Evolutionary conservation across 345 rosid species (phyloP).

Genomic region (Pugionium dolabratum): DNA sequence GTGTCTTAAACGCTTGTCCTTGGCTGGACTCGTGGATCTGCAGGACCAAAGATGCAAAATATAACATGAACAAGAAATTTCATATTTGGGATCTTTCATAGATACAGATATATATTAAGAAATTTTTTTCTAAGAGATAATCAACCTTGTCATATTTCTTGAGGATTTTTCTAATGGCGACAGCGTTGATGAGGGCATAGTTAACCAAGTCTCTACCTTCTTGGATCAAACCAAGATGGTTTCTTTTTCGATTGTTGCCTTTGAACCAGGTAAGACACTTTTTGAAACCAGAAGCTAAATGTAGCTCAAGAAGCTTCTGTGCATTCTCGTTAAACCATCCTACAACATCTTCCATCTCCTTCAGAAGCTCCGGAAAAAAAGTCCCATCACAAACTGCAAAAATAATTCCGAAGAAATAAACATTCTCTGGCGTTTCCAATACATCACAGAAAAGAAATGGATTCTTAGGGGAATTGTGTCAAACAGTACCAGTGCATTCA

Average conservation of each 20-base stretch:
- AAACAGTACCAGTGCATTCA: constrained; percentile 57
- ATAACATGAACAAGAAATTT: constrained; percentile 3
- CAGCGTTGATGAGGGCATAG: constrained; percentile 84
- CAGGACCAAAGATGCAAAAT: constrained; percentile 16
- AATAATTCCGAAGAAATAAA: constrained; percentile 42
- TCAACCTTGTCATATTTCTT: constrained; percentile 92
- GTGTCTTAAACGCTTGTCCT: constrained; percentile 91
- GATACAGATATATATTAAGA: not conserved
- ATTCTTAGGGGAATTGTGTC: not conserved
- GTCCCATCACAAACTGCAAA: constrained; percentile 82
- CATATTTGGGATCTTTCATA: not conserved
- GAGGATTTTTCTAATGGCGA: constrained; percentile 82
- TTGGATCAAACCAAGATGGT: constrained; percentile 63
- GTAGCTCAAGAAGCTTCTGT: constrained; percentile 78
- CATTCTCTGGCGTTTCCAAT: not conserved
- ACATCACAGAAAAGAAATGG: not conserved
- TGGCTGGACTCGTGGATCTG: constrained; percentile 89
- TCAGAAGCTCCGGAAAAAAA: constrained; percentile 85
- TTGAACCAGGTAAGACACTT: constrained; percentile 75
- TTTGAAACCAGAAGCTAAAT: constrained; percentile 75
- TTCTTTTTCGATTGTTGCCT: constrained; percentile 48
- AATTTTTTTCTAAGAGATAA: not conserved
- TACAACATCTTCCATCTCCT: constrained; percentile 78
- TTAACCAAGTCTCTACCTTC: constrained; percentile 83
- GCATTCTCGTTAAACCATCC: constrained; percentile 85